These are phyloP conservation scores for Globisporangium megalacanthum DNA, from an alignment of 352 stramenopile genomes.

Conservation along the genomic window DNA sequence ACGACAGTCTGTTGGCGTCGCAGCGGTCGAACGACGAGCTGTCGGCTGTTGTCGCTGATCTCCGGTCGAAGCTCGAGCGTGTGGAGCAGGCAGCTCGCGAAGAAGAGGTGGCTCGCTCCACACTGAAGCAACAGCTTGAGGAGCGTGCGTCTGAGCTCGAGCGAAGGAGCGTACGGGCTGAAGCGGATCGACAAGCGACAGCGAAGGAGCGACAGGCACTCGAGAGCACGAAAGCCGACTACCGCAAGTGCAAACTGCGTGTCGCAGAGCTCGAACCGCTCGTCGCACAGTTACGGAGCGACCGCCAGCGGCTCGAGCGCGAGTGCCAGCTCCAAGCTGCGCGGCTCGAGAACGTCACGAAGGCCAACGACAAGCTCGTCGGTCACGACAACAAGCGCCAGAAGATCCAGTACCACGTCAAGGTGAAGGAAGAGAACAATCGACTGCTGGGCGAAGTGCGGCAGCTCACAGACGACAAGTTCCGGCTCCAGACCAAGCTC, in stretches of 20 bases:
- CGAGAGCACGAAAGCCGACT: conserved; percentile 13
- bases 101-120: conserved; percentile 5
- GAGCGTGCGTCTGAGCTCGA: conserved; percentile 18
- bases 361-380: conserved; percentile 71
- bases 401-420: conserved; percentile 80
- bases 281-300: conserved; percentile 20
- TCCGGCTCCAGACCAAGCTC: conserved; percentile 41
- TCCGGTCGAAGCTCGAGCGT: background rate
- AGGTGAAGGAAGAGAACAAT: conserved; percentile 83
- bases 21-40: conserved; percentile 18
- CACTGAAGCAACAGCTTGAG: conserved; percentile 19
- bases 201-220: conserved; percentile 15
- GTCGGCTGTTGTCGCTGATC: conserved; percentile 4
- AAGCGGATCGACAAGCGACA: conserved; percentile 14
- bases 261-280: conserved; percentile 11
- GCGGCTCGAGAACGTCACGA: conserved; percentile 27
- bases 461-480: conserved; percentile 57
- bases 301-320: conserved; percentile 46
- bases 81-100: too few species aligned
- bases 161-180: conserved; percentile 16
- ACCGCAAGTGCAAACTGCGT: conserved; percentile 6
- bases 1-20: conserved; percentile 2
- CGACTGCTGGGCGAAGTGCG: conserved; percentile 62
- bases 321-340: conserved; percentile 16
- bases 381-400: conserved; percentile 75